phyloP scores from a whole-genome alignment of 768 basidiomycete species.

The Grammothele lineata region DNA sequence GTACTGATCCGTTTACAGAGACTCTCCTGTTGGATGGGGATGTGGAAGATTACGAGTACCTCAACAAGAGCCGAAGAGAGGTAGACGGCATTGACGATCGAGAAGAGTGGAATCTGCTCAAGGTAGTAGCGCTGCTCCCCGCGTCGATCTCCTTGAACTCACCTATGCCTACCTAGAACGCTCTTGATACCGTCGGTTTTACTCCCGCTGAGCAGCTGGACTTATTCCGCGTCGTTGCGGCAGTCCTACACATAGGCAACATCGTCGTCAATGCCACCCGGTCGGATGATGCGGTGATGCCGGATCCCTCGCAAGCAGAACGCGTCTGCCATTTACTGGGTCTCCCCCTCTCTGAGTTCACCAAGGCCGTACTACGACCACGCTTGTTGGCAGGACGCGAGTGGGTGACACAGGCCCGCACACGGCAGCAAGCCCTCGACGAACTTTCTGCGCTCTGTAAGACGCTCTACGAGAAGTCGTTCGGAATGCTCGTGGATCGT shows the following conservation, averaged over 20 bases:
- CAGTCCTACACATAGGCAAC: slow-evolving; percentile 94
- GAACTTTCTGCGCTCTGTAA: slow-evolving; percentile 91
- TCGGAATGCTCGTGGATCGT: slow-evolving; percentile 88
- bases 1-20: slow-evolving; percentile 38
- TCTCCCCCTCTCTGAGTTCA: slow-evolving; percentile 82
- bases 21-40: slow-evolving; percentile 68
- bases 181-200: slow-evolving; percentile 89
- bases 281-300: slow-evolving; percentile 75
- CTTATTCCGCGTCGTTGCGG: slow-evolving; percentile 90
- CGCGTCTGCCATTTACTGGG: slow-evolving; percentile 90
- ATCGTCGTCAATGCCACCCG: slow-evolving; percentile 76
- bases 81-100: slow-evolving; percentile 95
- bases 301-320: slow-evolving; percentile 80
- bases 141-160: slow-evolving; percentile 5
- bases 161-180: slow-evolving; percentile 42
- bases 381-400: slow-evolving; percentile 92
- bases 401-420: slow-evolving; percentile 94
- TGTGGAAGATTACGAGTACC: slow-evolving; percentile 82
- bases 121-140: slow-evolving; percentile 38
- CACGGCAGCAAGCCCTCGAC: slow-evolving; percentile 86
- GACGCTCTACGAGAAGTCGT: slow-evolving; percentile 95
- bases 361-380: slow-evolving; percentile 82
- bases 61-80: slow-evolving; percentile 84
- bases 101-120: slow-evolving; percentile 81
- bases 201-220: slow-evolving; percentile 79